These are phyloP conservation scores for Penicillium carneum DNA, from an alignment of 2,329 filamentous ascomycete species.

Conservation along the genomic window DNA sequence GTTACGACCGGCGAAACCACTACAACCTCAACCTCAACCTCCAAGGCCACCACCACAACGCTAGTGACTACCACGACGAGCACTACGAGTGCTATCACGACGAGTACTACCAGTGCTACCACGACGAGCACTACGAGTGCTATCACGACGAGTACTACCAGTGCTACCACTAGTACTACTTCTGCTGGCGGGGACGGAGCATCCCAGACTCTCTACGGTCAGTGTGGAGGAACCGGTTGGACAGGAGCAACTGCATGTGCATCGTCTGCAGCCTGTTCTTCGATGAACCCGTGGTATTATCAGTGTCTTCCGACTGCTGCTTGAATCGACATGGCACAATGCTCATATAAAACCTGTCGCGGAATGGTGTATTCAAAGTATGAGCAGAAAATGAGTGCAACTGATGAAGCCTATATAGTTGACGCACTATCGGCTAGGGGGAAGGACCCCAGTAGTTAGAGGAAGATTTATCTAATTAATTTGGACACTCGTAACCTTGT, in stretches of 20 bases:
- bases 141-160: background rate
- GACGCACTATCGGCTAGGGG: background rate
- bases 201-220: constrained; percentile 29
- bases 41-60: constrained; percentile 8
- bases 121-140: background rate
- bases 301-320: constrained; percentile 29
- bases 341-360: background rate
- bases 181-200: constrained; percentile 9
- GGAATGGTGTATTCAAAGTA: background rate
- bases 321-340: background rate
- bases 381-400: background rate
- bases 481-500: background rate
- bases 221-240: constrained; percentile 30
- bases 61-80: constrained; percentile 2
- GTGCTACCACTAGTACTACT: background rate
- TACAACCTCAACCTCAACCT: background rate
- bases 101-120: background rate
- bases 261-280: constrained; percentile 25
- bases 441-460: background rate
- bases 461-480: background rate
- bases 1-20: background rate
- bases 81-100: background rate
- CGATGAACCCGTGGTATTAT: constrained; percentile 28
- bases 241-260: constrained; percentile 27
- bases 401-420: background rate